Percentiles rank a stretch among this genome's conserved stretches.
Conservation (phyloP, 1,284 basidiomycete genomes). For the Ganoderma multipileum region DNA sequence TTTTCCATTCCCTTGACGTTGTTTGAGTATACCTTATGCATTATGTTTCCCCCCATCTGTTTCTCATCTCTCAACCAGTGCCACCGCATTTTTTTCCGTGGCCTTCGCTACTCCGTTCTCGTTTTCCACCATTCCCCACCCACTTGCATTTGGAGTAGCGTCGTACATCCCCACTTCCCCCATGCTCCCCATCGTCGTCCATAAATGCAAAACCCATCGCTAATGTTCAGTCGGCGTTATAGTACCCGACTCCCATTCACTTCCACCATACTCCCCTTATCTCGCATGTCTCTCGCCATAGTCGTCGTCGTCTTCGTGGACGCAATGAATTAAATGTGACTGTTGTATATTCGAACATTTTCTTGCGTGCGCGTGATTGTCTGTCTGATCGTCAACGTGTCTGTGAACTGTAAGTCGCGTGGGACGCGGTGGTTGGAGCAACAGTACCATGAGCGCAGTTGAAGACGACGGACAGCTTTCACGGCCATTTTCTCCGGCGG, state of each 20-base stretch:
- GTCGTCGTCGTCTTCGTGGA: not conserved
- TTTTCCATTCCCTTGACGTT: constrained; percentile 23
- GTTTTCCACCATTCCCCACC: constrained; percentile 41
- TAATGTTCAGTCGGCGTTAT: constrained; percentile 29
- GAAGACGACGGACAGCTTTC: not conserved
- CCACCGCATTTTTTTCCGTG: constrained; percentile 32
- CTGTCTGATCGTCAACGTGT: not conserved
- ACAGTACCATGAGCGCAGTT: not conserved
- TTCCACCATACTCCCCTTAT: not conserved
- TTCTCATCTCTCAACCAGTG: constrained; percentile 21
- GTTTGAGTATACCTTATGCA: constrained; percentile 36
- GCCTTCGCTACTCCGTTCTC: constrained; percentile 53
- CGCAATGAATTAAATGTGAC: constrained; percentile 7
- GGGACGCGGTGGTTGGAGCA: not conserved
- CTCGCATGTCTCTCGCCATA: not conserved
- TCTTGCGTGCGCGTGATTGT: not conserved
- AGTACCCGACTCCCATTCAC: constrained; percentile 23
- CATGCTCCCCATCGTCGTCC: constrained; percentile 29
- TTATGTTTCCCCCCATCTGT: constrained; percentile 32
- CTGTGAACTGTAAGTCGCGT: not conserved
- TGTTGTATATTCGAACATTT: not conserved
- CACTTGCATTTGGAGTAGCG: constrained; percentile 56
- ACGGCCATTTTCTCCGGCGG: not conserved
- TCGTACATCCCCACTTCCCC: constrained; percentile 47
- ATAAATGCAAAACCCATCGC: constrained; percentile 22